Evolutionary conservation across 1,139 yeast genomes (phyloP).

Genomic region (Geotrichum citri-aurantii): DNA sequence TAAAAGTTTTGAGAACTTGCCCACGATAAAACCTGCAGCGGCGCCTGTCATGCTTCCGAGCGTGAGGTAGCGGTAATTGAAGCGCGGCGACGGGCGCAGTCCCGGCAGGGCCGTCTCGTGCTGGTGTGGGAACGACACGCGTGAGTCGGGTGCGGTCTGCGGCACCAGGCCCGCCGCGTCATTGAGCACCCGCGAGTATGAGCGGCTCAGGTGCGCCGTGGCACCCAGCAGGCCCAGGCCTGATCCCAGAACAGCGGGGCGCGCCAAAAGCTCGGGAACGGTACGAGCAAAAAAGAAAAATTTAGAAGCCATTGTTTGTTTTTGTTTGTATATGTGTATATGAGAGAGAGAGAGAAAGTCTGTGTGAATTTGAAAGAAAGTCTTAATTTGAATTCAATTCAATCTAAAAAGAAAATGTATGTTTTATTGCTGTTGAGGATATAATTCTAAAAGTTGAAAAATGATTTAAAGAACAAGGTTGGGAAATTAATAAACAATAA

Average conservation of each 20-base stretch:
- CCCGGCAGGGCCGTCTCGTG: not conserved
- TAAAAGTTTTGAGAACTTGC: slow-evolving; percentile 58
- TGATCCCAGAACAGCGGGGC: slow-evolving; percentile 1
- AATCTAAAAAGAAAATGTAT: no score
- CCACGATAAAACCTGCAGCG: slow-evolving; percentile 55
- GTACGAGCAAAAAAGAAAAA: not conserved
- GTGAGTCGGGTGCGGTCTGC: not conserved
- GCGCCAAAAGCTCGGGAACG: not conserved
- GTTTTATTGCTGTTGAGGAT: no score
- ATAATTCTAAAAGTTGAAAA: no score
- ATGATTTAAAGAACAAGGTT: not conserved
- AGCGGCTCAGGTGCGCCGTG: not conserved
- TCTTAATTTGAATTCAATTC: no score
- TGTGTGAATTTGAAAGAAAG: not conserved
- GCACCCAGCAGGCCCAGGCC: slow-evolving; percentile 5
- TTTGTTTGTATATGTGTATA: not conserved
- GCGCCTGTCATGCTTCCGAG: slow-evolving; percentile 65
- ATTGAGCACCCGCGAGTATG: not conserved
- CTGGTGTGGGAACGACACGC: not conserved
- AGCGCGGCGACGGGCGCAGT: slow-evolving; percentile 11
- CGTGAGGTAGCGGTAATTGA: slow-evolving; percentile 61
- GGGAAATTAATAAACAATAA: not conserved
- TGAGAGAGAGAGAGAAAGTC: no score
- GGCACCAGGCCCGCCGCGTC: not conserved
- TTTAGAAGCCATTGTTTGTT: not conserved